A percentile compares a stretch with the other conserved stretches of the same genome.
phyloP scores from a whole-genome alignment of 2,329 filamentous ascomycete genomes.

The Exophiala phaeomuriformis region DNA sequence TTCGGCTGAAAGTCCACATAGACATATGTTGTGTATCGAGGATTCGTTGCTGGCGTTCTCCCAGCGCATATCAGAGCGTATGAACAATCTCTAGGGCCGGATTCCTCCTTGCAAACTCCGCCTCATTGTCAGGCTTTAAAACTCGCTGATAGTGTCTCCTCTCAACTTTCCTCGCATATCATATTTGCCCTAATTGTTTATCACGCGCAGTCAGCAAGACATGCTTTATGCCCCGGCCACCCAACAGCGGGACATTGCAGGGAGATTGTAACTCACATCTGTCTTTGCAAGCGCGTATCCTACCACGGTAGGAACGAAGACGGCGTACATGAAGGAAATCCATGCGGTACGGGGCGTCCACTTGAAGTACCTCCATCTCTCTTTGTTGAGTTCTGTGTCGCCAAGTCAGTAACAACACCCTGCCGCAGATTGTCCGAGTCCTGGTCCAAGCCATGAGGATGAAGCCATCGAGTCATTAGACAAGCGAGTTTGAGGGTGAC shows the following conservation, averaged over 20 bases:
- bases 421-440: neutral
- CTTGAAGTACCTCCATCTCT: conserved; percentile 90
- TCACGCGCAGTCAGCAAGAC: neutral
- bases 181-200: conserved; percentile 64
- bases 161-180: conserved; percentile 79
- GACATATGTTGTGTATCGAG: no score
- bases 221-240: neutral
- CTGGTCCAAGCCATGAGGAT: neutral
- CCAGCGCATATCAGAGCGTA: neutral
- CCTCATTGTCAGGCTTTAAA: conserved; percentile 40
- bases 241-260: neutral
- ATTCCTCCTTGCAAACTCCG: neutral
- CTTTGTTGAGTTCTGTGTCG: conserved; percentile 51
- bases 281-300: conserved; percentile 68
- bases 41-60: neutral
- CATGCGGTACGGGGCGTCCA: conserved; percentile 80
- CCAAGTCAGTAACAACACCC: conserved; percentile 37
- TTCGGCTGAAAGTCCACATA: no score
- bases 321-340: conserved; percentile 69
- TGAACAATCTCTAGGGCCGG: conserved; percentile 9
- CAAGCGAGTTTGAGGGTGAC: neutral
- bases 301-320: conserved; percentile 63
- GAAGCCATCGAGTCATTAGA: neutral
- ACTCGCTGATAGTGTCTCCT: conserved; percentile 78
- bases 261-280: conserved; percentile 62